Evolutionary conservation across 1,284 basidiomycete genomes (phyloP).

Genomic region (Rhodotorula sp.): DNA sequence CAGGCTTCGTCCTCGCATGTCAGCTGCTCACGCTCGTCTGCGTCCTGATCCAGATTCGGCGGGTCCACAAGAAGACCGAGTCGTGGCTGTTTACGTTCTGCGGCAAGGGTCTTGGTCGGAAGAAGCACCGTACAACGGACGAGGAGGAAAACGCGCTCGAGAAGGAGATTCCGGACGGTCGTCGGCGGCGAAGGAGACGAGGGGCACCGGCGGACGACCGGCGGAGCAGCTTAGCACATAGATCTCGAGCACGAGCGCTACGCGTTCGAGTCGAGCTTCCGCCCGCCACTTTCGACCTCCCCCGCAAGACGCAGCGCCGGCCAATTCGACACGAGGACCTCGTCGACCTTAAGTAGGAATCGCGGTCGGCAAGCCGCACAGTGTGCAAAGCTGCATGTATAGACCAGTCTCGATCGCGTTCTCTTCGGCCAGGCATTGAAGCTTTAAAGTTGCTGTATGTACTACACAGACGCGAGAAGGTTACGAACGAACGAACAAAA

Average conservation of each 20-base stretch:
- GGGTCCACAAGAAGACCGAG: constrained; percentile 14
- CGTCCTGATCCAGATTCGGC: constrained; percentile 7
- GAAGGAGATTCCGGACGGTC: constrained; percentile 3
- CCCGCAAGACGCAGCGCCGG: no score
- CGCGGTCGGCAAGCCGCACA: no score
- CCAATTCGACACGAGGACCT: no score
- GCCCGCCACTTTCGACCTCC: background rate
- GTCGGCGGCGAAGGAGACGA: background rate
- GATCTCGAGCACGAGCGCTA: background rate
- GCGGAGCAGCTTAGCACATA: background rate
- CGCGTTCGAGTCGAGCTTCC: background rate
- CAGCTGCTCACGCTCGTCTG: constrained; percentile 21
- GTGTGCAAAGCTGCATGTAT: no score
- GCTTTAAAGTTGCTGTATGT: no score
- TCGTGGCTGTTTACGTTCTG: constrained; percentile 22
- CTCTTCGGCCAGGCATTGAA: no score
- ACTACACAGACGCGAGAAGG: no score
- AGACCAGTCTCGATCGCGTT: no score
- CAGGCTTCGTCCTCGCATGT: constrained; percentile 6
- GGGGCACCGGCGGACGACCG: background rate
- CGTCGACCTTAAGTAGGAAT: no score
- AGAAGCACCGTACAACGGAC: background rate
- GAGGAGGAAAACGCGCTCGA: constrained; percentile 10
- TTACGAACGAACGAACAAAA: no score
- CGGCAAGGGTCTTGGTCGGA: background rate